These are phyloP conservation scores for Plasmopara muralis DNA, from an alignment of 352 stramenopile species.

Conservation along the genomic window DNA sequence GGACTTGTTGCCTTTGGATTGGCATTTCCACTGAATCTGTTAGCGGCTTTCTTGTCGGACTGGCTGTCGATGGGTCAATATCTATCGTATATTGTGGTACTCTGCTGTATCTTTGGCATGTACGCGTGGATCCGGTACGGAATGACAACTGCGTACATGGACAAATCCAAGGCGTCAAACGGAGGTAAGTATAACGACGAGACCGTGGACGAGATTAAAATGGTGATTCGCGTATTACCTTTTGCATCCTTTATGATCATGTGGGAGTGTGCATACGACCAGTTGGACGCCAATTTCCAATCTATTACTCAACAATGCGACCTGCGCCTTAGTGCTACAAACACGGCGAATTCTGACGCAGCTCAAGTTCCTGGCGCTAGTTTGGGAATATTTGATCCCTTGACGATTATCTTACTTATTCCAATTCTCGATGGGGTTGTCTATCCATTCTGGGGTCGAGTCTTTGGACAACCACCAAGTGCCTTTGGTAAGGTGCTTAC, in stretches of 20 bases:
- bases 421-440: conserved; percentile 64
- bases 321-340: conserved; percentile 40
- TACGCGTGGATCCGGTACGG: conserved; percentile 80
- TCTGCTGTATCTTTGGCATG: conserved; percentile 69
- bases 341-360: conserved; percentile 21
- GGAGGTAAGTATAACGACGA: conserved; percentile 75
- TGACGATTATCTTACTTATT: conserved; percentile 80
- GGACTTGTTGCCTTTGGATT: conserved; percentile 54
- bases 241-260: conserved; percentile 88
- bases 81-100: conserved; percentile 62
- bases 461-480: conserved; percentile 52
- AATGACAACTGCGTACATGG: conserved; percentile 75
- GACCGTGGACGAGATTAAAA: conserved; percentile 81
- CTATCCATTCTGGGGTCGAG: conserved; percentile 56
- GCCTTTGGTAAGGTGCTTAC: conserved; percentile 78
- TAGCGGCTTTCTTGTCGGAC: conserved; percentile 66
- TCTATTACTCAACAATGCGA: conserved; percentile 83
- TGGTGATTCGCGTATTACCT: conserved; percentile 75
- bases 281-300: conserved; percentile 84
- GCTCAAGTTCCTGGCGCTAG: conserved; percentile 67
- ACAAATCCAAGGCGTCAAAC: conserved; percentile 81
- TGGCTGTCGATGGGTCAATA: conserved; percentile 49
- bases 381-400: conserved; percentile 80
- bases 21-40: conserved; percentile 67
- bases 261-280: conserved; percentile 84